Conservation (phyloP, 2,329 filamentous ascomycete species). For the Volutella citrinella region DNA sequence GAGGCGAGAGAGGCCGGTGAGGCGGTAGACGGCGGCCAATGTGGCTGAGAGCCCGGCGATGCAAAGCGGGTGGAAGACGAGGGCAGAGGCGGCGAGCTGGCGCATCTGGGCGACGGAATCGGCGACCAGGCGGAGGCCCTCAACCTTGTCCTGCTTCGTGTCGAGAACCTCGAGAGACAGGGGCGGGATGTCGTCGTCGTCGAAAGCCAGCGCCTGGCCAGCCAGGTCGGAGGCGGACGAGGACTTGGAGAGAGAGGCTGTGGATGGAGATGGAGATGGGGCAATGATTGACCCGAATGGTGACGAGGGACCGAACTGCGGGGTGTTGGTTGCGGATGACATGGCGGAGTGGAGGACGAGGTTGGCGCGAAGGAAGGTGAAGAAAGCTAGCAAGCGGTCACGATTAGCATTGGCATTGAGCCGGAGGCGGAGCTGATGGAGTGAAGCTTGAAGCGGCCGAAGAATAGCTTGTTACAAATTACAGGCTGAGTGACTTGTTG, state of each 20-base stretch:
- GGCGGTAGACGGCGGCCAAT: slow-evolving; percentile 44
- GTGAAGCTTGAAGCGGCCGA: too few species aligned
- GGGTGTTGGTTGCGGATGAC: slow-evolving; percentile 63
- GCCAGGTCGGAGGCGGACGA: slow-evolving; percentile 42
- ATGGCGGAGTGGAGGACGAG: slow-evolving; percentile 65
- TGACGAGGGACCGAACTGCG: slow-evolving; percentile 53
- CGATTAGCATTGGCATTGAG: slow-evolving; percentile 13
- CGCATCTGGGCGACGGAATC: slow-evolving; percentile 83
- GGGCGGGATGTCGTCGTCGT: slow-evolving; percentile 51
- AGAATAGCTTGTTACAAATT: too few species aligned
- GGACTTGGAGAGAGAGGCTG: slow-evolving; percentile 51
- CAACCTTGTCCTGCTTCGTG: slow-evolving; percentile 57
- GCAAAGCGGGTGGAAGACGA: slow-evolving; percentile 62
- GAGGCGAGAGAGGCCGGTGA: slow-evolving; percentile 41
- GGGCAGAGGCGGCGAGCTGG: slow-evolving; percentile 59
- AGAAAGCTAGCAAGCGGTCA: slow-evolving; percentile 60
- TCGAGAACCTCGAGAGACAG: slow-evolving; percentile 60
- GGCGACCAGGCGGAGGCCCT: slow-evolving; percentile 70
- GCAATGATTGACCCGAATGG: slow-evolving; percentile 34
- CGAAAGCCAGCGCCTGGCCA: slow-evolving; percentile 51
- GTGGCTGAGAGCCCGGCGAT: slow-evolving; percentile 44
- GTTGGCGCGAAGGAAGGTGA: slow-evolving; percentile 78
- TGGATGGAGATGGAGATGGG: slow-evolving; percentile 36
- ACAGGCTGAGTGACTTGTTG: too few species aligned
- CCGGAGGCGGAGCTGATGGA: too few species aligned